Base-by-base conservation (phyloP, 1,284 basidiomycete genomes). In the Sporisorium graminicola region DNA sequence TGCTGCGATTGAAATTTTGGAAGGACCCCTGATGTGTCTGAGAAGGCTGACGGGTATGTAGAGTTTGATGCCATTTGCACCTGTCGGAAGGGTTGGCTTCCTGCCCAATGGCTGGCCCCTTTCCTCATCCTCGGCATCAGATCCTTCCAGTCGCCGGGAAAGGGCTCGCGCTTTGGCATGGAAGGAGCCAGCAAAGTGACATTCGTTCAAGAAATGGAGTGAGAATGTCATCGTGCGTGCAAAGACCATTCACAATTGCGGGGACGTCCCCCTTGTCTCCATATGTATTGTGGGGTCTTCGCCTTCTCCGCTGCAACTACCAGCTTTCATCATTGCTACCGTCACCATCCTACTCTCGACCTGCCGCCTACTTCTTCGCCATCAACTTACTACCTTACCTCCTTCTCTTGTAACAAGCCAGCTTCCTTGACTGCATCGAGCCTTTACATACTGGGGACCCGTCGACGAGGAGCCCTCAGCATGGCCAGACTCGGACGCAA, bases 41-140 rank as follows among this genome's bases (percentile, higher is more conserved):
- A 5, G n/a, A n/a, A n/a, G n/a, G n/a, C n/a, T n/a, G n/a, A n/a
- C n/a, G n/a, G n/a, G n/a, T n/a, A 46, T 33, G 58, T 60, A 60
- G 58, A 60, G 58, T 60, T 60, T 60, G 50, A 40, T 43, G n/a
- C 42, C 53, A 27, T 9, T n/a, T 54, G 16, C 22, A 14, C 7
- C 49, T 31, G 49, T 50, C 47, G 18, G 13, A 31, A 8, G 22
- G 26, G 47, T 29, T 50, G n/a, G 13, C 29, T 12, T 31, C 18
- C n/a, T n/a, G 7, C 18, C 29, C 9, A 12, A 9, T 9, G 6
- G 37, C 37, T 13, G 14, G 33, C 52, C 33, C 52, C 24, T n/a
- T 40, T 18, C 35, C 10, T 10, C 29, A 10, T 31, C 22, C 31
- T 24, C 51, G 33, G 51, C 51, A 40, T 26, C 22, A 13, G 6